Percentiles rank a stretch among this genome's conserved stretches.
Conservation (phyloP, 2,329 filamentous ascomycete genomes). For the Alternaria infectoria region DNA sequence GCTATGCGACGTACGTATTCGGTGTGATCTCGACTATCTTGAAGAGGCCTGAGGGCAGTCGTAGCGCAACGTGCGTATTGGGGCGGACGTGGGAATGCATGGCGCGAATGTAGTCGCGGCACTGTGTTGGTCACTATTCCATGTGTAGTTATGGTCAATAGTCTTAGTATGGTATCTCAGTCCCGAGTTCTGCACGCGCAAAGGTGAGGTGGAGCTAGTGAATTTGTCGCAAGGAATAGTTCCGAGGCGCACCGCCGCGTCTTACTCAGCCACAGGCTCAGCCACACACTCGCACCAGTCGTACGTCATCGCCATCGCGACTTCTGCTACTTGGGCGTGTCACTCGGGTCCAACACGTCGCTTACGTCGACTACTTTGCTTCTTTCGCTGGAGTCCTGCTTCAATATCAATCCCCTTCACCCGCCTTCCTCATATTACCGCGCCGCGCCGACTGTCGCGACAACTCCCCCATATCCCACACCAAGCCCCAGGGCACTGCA, state of each 20-base stretch:
- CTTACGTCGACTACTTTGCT: not conserved
- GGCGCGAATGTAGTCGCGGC: slow-evolving; percentile 17
- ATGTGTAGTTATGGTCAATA: slow-evolving; percentile 3
- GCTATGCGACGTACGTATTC: slow-evolving; percentile 65
- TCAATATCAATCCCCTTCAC: not conserved
- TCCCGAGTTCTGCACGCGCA: not conserved
- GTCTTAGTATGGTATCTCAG: not conserved
- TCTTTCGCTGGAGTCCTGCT: not conserved
- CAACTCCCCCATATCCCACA: not conserved
- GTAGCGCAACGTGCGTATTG: slow-evolving; percentile 60
- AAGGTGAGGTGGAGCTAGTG: slow-evolving; percentile 8
- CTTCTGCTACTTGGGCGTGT: slow-evolving; percentile 6
- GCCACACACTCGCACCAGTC: not conserved
- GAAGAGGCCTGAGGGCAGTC: slow-evolving; percentile 64
- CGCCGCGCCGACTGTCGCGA: not conserved
- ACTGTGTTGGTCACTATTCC: slow-evolving; percentile 7
- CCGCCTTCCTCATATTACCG: not conserved
- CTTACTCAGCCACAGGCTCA: slow-evolving; percentile 1
- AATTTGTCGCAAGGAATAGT: slow-evolving; percentile 9
- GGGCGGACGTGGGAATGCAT: slow-evolving; percentile 58
- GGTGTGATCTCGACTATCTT: slow-evolving; percentile 66
- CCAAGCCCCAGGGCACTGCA: slow-evolving; percentile 1
- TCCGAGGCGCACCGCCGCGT: not conserved
- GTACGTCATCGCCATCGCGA: slow-evolving; percentile 19
- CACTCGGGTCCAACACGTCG: not conserved